Conservation (phyloP, 306 rosid species). For the Begonia masoniana region DNA sequence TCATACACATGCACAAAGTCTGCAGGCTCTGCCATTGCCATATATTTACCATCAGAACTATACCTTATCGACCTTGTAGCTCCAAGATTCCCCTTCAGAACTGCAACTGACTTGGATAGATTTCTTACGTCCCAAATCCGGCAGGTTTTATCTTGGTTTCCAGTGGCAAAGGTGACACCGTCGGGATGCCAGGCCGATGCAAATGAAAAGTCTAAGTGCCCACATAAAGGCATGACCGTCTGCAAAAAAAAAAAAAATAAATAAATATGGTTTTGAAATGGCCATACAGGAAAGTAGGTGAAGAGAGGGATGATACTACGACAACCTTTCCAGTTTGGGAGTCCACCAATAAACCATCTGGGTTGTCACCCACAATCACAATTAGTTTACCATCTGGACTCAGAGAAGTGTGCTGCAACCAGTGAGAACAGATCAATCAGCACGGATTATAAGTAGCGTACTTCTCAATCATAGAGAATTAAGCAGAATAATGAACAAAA, state of each 20-base stretch:
- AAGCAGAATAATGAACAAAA: too few relatives aligned
- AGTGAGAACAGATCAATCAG: background rate
- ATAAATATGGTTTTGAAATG: background rate
- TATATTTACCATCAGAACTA: conserved; percentile 64
- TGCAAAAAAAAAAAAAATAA: conserved; percentile 2
- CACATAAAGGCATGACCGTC: conserved; percentile 33
- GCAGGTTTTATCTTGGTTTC: conserved; percentile 83
- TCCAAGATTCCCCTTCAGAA: conserved; percentile 72
- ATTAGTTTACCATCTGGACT: conserved; percentile 70
- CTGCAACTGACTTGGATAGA: conserved; percentile 54
- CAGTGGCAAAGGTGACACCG: conserved; percentile 62
- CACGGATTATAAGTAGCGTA: background rate
- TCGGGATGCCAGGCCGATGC: conserved; percentile 85
- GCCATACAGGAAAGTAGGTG: background rate
- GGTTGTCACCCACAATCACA: conserved; percentile 75
- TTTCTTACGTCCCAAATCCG: conserved; percentile 76
- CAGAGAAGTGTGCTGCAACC: conserved; percentile 65
- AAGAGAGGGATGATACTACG: background rate
- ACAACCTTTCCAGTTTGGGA: conserved; percentile 86
- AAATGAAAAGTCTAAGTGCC: conserved; percentile 76
- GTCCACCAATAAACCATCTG: conserved; percentile 66
- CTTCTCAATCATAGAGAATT: too few relatives aligned
- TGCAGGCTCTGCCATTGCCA: conserved; percentile 88
- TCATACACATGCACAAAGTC: conserved; percentile 81
- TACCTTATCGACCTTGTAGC: conserved; percentile 68